Conservation (phyloP, 768 basidiomycete genomes). For the Kwoniella dendrophila region DNA sequence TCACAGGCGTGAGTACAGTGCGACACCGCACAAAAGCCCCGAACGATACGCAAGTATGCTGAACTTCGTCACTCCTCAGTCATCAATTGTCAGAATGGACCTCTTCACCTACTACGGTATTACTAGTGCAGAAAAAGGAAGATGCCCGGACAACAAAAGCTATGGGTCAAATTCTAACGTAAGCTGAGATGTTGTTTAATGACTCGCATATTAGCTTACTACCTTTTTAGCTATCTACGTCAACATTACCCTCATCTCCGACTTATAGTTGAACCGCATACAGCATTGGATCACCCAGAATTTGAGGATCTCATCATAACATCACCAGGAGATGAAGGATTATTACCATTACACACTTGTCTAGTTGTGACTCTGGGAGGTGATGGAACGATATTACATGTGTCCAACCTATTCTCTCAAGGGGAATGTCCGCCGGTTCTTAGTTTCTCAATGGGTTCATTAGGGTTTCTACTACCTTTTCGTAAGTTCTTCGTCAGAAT, state of each 20-base stretch:
- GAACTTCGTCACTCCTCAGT: no score
- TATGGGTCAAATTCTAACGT: slow-evolving; percentile 42
- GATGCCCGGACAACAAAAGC: slow-evolving; percentile 49
- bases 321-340: slow-evolving; percentile 28
- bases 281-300: slow-evolving; percentile 34
- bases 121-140: slow-evolving; percentile 56
- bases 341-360: slow-evolving; percentile 62
- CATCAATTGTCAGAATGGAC: slow-evolving; percentile 43
- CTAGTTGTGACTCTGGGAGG: slow-evolving; percentile 89
- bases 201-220: background rate
- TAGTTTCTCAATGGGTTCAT: slow-evolving; percentile 88
- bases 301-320: slow-evolving; percentile 29
- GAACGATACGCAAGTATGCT: no score
- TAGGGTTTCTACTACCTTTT: slow-evolving; percentile 91
- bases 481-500: slow-evolving; percentile 63
- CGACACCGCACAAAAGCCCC: no score
- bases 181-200: slow-evolving; percentile 16
- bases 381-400: slow-evolving; percentile 92
- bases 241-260: slow-evolving; percentile 28
- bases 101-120: slow-evolving; percentile 37
- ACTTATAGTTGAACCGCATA: slow-evolving; percentile 46
- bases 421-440: slow-evolving; percentile 91
- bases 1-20: slow-evolving; percentile 9
- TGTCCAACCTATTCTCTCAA: slow-evolving; percentile 82
- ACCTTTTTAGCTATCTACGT: slow-evolving; percentile 22